Evolutionary conservation across 495 filamentous ascomycete species (phyloP).

Genomic region (Friedmanniomyces simplex): DNA sequence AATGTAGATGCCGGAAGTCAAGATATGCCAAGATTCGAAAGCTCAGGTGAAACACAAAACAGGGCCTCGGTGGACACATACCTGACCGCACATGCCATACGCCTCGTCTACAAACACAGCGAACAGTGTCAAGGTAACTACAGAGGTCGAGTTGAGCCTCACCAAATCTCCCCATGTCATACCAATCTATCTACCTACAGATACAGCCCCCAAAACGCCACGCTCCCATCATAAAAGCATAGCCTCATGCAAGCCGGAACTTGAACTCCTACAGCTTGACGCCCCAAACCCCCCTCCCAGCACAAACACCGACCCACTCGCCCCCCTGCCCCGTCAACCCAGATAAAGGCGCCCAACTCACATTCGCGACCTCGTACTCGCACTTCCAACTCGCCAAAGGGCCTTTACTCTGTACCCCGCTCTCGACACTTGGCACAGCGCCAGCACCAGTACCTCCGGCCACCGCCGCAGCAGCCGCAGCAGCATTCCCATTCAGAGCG

Average conservation of each 20-base stretch:
- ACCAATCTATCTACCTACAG: neutral
- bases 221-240: slow-evolving; percentile 1
- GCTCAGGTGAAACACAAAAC: too few relatives aligned
- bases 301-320: slow-evolving; percentile 94
- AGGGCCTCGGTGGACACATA: too few relatives aligned
- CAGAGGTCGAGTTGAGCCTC: too few relatives aligned
- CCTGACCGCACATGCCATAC: too few relatives aligned
- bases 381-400: slow-evolving; percentile 69
- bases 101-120: too few relatives aligned
- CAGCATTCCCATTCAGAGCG: slow-evolving; percentile 7
- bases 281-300: slow-evolving; percentile 85
- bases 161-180: too few relatives aligned
- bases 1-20: too few relatives aligned
- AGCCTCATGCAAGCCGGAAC: too few relatives aligned
- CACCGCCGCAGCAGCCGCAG: neutral
- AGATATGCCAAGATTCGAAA: too few relatives aligned
- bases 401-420: slow-evolving; percentile 9
- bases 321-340: slow-evolving; percentile 59
- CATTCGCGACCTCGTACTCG: slow-evolving; percentile 90
- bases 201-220: neutral
- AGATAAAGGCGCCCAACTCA: slow-evolving; percentile 86
- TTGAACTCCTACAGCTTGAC: slow-evolving; percentile 41
- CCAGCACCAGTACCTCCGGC: neutral
- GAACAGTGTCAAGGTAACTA: too few relatives aligned
- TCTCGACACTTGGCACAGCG: too few relatives aligned